These are phyloP conservation scores for Hypoxylon rickii DNA, from an alignment of 495 filamentous ascomycete species.

Conservation along the genomic window DNA sequence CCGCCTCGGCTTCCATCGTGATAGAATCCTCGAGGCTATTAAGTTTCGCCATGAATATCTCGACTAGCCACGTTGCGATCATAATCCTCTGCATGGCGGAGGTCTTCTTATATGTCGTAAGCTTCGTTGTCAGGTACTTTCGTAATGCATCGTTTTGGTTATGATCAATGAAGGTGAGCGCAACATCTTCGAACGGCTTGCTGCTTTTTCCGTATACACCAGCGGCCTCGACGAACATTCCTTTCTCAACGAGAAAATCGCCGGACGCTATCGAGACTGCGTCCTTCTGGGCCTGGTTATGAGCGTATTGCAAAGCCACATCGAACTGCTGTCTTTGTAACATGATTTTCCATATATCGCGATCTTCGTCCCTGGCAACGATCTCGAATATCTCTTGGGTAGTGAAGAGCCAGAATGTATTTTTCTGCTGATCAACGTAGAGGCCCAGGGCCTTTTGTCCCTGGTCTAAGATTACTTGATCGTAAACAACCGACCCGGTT, in stretches of 20 bases:
- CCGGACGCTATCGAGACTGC: constrained; percentile 87
- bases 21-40: constrained; percentile 94
- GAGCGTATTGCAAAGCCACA: constrained; percentile 79
- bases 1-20: constrained; percentile 83
- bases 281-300: constrained; percentile 74
- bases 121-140: constrained; percentile 85
- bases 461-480: constrained; percentile 82
- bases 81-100: constrained; percentile 90
- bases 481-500: constrained; percentile 80
- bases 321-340: constrained; percentile 84
- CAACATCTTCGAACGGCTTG: constrained; percentile 95
- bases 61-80: constrained; percentile 93
- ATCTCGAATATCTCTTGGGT: constrained; percentile 89
- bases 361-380: constrained; percentile 82
- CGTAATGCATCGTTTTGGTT: constrained; percentile 89
- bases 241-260: constrained; percentile 80
- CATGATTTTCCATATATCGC: constrained; percentile 94
- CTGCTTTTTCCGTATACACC: constrained; percentile 91
- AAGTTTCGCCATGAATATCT: constrained; percentile 96
- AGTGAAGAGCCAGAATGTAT: constrained; percentile 96
- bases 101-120: constrained; percentile 79
- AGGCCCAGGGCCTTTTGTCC: constrained; percentile 79
- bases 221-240: constrained; percentile 82
- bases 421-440: constrained; percentile 85
- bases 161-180: constrained; percentile 85